Conservation (phyloP, 768 basidiomycete species). For the Phallus indusiatus region DNA sequence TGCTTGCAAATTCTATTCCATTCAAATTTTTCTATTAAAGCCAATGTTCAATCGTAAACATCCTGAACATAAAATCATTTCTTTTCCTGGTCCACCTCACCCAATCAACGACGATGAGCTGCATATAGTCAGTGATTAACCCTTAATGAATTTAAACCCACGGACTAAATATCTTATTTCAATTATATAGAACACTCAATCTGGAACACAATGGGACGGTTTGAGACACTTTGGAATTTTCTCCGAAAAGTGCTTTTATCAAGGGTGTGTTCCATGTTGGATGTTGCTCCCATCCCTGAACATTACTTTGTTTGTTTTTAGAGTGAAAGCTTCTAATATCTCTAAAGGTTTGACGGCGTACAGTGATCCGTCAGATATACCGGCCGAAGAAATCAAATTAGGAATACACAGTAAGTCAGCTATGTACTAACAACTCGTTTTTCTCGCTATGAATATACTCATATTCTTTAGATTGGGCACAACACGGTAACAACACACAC, state of each 20-base stretch:
- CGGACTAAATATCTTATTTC: background rate
- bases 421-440: background rate
- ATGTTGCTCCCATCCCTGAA: background rate
- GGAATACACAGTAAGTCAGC: conserved; percentile 55
- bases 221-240: conserved; percentile 13
- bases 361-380: conserved; percentile 37
- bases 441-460: too few species aligned
- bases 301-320: too few species aligned
- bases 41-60: conserved; percentile 46
- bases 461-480: background rate
- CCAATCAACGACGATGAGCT: conserved; percentile 37
- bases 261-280: background rate
- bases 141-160: background rate
- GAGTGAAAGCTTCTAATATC: background rate
- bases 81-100: background rate
- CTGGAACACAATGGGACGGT: conserved; percentile 14
- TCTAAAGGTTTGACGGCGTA: background rate
- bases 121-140: conserved; percentile 33
- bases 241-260: conserved; percentile 7
- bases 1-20: too few species aligned
- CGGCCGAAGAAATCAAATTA: conserved; percentile 36
- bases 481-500: background rate
- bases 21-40: too few species aligned
- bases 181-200: conserved; percentile 13
- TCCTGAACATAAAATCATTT: conserved; percentile 33